A percentile compares a stretch with the other conserved stretches of the same genome.
These are phyloP conservation scores for Luzula sylvatica DNA, from an alignment of 176 grass and related monocot genomes.

Conservation along the genomic window DNA sequence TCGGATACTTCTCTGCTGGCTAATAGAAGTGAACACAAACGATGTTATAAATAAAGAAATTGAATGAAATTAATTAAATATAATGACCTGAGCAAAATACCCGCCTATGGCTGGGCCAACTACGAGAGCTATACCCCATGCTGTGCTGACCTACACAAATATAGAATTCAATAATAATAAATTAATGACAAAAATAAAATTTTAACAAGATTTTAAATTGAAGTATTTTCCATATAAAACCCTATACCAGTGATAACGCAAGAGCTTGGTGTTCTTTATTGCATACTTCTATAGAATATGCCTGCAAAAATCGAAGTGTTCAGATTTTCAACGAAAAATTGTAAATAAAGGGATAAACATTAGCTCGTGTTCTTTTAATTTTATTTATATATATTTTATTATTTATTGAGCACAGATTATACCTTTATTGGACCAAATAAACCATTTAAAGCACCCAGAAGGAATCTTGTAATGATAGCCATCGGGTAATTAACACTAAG, in stretches of 20 bases:
- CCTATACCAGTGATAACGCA: conserved; percentile 74
- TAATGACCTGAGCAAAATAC: conserved; percentile 53
- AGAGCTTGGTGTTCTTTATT: conserved; percentile 72
- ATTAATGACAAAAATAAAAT: background rate
- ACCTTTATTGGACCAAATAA: conserved; percentile 64
- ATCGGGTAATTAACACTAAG: conserved; percentile 86
- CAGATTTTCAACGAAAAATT: no score
- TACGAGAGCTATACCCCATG: conserved; percentile 60
- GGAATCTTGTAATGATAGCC: conserved; percentile 76
- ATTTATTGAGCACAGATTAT: background rate
- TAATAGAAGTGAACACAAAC: background rate
- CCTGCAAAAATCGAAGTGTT: conserved; percentile 50
- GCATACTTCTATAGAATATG: conserved; percentile 88
- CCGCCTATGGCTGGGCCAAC: conserved; percentile 77
- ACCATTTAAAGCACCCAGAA: conserved; percentile 79
- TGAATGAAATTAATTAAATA: background rate
- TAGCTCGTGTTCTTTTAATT: no score
- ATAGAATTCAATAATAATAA: background rate
- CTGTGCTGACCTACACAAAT: conserved; percentile 49
- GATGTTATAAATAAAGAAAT: background rate
- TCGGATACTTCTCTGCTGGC: no score
- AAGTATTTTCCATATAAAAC: background rate
- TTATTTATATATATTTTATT: background rate
- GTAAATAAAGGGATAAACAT: no score
- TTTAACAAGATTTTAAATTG: background rate